These are phyloP conservation scores for Skeletonema costatum DNA, from an alignment of 108 stramenopile species.

Conservation along the genomic window DNA sequence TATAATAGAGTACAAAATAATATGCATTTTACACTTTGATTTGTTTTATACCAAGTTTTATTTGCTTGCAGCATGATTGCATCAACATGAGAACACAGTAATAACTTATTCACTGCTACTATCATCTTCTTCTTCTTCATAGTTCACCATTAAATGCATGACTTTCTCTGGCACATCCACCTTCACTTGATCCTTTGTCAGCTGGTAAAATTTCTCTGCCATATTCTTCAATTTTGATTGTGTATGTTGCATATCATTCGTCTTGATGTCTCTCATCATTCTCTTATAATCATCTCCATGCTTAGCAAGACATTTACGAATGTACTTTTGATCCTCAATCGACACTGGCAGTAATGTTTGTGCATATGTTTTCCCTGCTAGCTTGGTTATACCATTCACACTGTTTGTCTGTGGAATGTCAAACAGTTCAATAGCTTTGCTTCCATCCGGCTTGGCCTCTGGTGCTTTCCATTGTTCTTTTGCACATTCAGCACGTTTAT, in stretches of 20 bases:
- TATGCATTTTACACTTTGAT: neutral
- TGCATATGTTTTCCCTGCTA: slow-evolving; percentile 44
- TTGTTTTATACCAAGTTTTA: neutral
- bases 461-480: slow-evolving; percentile 25
- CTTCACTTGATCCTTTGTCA: slow-evolving; percentile 60
- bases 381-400: slow-evolving; percentile 28
- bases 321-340: slow-evolving; percentile 78
- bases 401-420: slow-evolving; percentile 82
- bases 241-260: slow-evolving; percentile 84
- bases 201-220: slow-evolving; percentile 66
- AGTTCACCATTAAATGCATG: slow-evolving; percentile 44
- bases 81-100: neutral
- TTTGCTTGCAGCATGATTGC: neutral
- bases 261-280: slow-evolving; percentile 78
- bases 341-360: slow-evolving; percentile 54
- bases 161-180: slow-evolving; percentile 72
- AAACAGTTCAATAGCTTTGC: slow-evolving; percentile 72
- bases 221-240: slow-evolving; percentile 72
- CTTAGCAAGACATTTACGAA: slow-evolving; percentile 69
- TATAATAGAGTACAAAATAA: neutral
- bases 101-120: neutral
- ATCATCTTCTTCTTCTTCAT: neutral
- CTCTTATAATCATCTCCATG: slow-evolving; percentile 71
- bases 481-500: slow-evolving; percentile 13
- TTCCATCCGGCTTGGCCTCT: slow-evolving; percentile 1